Base-by-base conservation (phyloP, 345 rosid genomes). In the Linum tenue region DNA sequence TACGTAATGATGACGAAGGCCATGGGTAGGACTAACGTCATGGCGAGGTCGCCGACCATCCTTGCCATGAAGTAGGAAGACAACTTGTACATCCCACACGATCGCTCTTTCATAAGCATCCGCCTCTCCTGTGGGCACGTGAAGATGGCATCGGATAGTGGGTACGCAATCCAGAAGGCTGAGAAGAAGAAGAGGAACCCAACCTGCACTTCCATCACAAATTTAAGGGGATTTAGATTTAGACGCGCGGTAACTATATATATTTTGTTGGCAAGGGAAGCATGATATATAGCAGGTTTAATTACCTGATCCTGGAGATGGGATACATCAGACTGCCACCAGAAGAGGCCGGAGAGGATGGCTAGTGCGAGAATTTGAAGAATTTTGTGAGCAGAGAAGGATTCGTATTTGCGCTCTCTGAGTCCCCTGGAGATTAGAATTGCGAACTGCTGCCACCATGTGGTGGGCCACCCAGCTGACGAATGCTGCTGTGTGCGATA, bases 21-120 rank as follows among this genome's bases (percentile, higher is more conserved):
- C 0, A 78, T 69, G 1, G 98, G 97, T 44, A 86, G 85, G 44
- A 80, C 72, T n/a, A 88, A 89, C 67, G 86, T 94, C 89, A 85
- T 76, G 6, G 94, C 96, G 6, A 92, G 88, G 70, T 90, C 96
- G 7, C 84, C 75, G 0, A 72, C 66, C 2, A 72, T 68, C 39
- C 84, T 76, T 2, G 98, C 80, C 76, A 90, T 68, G 85, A 92
- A 88, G 72, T 88, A 90, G 15, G 98, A 80, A 0, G 97, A 90
- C 16, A 90, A 86, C 39, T 85, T 73, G 70, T 92, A 92, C 84
- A 80, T 86, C 7, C 97, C 91, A 0, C 97, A 81, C 38, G 97
- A 88, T n/a, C 94, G 76, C 66, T 92, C 98, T 70, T 88, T 90
- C 64, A 69, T 84, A 2, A 94, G 96, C 99, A 94, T 88, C 39